Evolutionary conservation across 2,329 filamentous ascomycete genomes (phyloP), one percentile per base, ranked within the genome.

Genomic region (Penicillium sp.): DNA sequence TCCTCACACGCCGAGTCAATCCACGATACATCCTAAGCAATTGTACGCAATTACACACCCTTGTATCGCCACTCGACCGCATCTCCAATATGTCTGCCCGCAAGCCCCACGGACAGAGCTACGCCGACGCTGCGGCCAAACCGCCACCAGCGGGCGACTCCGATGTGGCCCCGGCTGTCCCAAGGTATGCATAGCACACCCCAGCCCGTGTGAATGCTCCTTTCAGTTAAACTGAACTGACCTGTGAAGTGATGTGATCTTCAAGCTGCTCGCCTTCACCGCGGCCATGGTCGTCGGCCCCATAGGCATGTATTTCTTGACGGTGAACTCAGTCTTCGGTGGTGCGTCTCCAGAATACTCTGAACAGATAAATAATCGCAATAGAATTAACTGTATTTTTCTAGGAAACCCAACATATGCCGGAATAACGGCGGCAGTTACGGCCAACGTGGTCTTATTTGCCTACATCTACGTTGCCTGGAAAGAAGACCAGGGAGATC

Each of bases 391-490:
- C n/a, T n/a, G n/a, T n/a, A n/a, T n/a, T n/a, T n/a, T n/a, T n/a
- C 15, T 17, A 96, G 93, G 91, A 61, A 96, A 96, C 73, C 83
- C 91, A 12, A 96, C 92, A 1, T 93, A 86, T 63, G 91, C 92
- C 3, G 94, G 92, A 12, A 91, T 85, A 0, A 78, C 89, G 27
- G 94, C 94, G 1, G 94, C 94, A 17, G 75, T 97, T 44, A 85
- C 95, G 70, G 94, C 94, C 10, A 99, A 99, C 64, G 83, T 95
- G 1, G 91, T 99, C 3, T 78, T 99, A 44, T 83, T 97, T 51
- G 85, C 82, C n/a, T 99, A 97, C 72, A 84, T 97, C 36, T 77
- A 97, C 50, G 90, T 96, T 17, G 94, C 94, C 3, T 92, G 96
- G 83, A 86, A 82, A 55, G 94, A 99, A 71, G 94, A 97, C 66